Evolutionary conservation across 2,329 filamentous ascomycete species (phyloP), one percentile per base, ranked within the genome.

Genomic region (Epichloe hybrida): DNA sequence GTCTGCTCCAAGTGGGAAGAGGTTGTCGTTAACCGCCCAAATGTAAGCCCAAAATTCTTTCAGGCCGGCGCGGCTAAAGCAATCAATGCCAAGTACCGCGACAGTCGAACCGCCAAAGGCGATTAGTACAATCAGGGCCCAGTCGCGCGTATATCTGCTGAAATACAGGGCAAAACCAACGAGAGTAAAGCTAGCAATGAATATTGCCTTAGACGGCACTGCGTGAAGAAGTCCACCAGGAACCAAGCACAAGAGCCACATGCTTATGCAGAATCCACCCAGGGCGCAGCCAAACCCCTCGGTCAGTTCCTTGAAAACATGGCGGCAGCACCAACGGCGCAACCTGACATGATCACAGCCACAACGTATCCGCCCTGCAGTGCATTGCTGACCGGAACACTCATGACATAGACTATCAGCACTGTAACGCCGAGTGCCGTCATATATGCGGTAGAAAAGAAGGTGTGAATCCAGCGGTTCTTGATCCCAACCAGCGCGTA

Each of bases 31-130:
- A 39, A 97, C 68, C 44, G 71, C 72, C 91, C 91, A 97, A 38
- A 95, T 75, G 64, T 94, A 97, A 5, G 88, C 77, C 91, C 91
- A 97, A 58, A 96, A 96, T 64, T 97, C 91, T 65, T 95, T 96
- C 59, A 95, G 71, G 0, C 91, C 91, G n/a, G 89, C 88, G 55
- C 81, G 75, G 60, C 83, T 91, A 59, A 91, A 94, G 66, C 88
- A 95, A 64, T 97, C 91, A 52, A 97, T 86, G 2, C 91, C 91
- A 2, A 97, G 68, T 13, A 95, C 78, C 1, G 84, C 74, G 3
- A 80, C 80, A 0, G 88, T 95, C 3, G 88, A 84, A 7, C 91
- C 91, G 4, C 81, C 76, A 62, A 96, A 94, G 0, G 90, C 80
- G 12, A 88, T 88, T 46, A 79, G 80, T 12, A 72, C 72, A 38